Base-by-base conservation (phyloP, 2,329 filamentous ascomycete species). In the Ophiostoma piceae region DNA sequence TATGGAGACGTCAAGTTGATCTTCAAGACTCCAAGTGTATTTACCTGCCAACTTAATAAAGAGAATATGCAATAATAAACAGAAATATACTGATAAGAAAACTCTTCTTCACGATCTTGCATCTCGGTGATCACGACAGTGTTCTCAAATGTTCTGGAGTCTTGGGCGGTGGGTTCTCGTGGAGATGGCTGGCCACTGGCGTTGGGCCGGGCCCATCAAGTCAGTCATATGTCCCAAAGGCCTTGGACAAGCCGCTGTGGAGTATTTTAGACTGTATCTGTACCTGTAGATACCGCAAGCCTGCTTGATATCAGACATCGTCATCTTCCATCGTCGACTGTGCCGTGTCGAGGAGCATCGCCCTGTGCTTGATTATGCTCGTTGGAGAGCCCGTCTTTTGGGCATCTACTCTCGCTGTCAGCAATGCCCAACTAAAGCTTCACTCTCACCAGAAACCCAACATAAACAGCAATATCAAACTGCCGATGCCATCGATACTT, bases 141-240 rank as follows among this genome's bases (percentile, higher is more conserved):
- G 51, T 26, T 57, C 51, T 57, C 51, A 47, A 8, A 47, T 57
- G 51, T 32, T 62, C 57, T 62, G 26, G 57, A 62, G 57, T 29
- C 57, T 62, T 32, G 57, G 54, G n/a, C 9, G n/a, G n/a, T 57
- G 22, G 51, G 11, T 62, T 26, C 26, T 32, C 12, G 57, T 62
- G 57, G 26, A 62, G 57, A 29, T 32, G 57, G 57, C 57, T 35
- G 35, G 35, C 51, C 57, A 62, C 32, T 62, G 57, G 57, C 57
- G 57, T 32, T 62, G 57, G 57, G 57, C n/a, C 57, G 57, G 57
- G 14, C 26, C 57, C 57, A 62, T 62, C 8, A 32, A 62, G 57
- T 57, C 22, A 60, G 54, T 60, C 54, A 60, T 32, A 60, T 8
- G 51, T 22, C 51, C 51, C 51, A 41, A 41, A 41, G 39, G 39